phyloP scores from a whole-genome alignment of 192 early-diverging fungal species.

The Phlyctochytrium planicorne region DNA sequence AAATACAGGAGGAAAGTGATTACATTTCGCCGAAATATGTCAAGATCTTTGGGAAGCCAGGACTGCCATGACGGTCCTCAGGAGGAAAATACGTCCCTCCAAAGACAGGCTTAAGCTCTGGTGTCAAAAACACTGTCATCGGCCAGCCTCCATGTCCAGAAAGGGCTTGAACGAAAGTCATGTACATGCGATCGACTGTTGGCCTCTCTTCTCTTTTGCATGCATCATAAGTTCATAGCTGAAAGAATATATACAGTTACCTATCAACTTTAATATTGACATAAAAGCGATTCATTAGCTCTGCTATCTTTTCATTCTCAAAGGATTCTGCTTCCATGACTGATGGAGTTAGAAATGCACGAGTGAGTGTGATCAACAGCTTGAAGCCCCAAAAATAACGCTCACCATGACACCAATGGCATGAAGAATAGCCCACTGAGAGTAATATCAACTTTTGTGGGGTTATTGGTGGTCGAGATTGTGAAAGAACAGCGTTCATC shows the following conservation, averaged over 20 bases:
- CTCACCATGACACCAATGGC: conserved; percentile 50
- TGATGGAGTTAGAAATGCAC: conserved; percentile 40
- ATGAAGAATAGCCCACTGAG: conserved; percentile 67
- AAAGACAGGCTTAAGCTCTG: conserved; percentile 43
- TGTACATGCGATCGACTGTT: conserved; percentile 64
- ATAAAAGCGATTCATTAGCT: conserved; percentile 59
- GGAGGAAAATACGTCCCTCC: conserved; percentile 41
- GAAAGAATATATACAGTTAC: conserved; percentile 5
- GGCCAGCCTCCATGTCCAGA: conserved; percentile 71
- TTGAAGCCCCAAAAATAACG: not conserved
- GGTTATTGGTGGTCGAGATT: too few relatives aligned
- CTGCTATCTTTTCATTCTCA: conserved; percentile 52
- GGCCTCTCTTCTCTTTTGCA: conserved; percentile 55
- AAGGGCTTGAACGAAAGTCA: conserved; percentile 61
- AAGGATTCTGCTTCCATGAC: conserved; percentile 71
- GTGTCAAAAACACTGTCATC: conserved; percentile 64
- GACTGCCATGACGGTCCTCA: conserved; percentile 21
- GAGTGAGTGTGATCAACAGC: conserved; percentile 2
- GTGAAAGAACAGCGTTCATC: too few relatives aligned
- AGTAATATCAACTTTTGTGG: conserved; percentile 51
- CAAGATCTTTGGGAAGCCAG: conserved; percentile 31
- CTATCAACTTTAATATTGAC: conserved; percentile 59
- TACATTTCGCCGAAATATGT: conserved; percentile 25
- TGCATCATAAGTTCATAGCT: not conserved
- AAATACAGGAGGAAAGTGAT: not conserved